Base-by-base conservation (phyloP, 805 yeast genomes). In the Lipomyces starkeyi region DNA sequence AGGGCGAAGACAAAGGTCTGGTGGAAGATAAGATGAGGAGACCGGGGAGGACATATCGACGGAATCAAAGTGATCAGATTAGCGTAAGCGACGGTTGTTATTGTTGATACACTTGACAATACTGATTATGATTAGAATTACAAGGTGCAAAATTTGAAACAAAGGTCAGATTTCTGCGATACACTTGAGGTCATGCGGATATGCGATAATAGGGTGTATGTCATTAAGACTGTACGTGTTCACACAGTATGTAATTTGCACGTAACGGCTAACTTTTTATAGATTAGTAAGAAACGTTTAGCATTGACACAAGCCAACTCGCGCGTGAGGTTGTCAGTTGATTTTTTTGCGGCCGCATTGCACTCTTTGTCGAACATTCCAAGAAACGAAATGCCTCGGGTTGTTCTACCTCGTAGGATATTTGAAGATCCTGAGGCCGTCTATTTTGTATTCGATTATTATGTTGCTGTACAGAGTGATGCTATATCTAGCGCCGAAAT, bases 1-100 rank as follows among this genome's bases (percentile, higher is more conserved):
- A 54, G 9, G 13, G 34, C 6, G 32, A 9, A 3, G 14, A 14
- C n/a, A 22, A 1, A 4, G n/a, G n/a, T 20, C 29, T 3, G 34
- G 14, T 54, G 20, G 29, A 54, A n/a, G 57, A 14, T 54, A 25
- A 22, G 17, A 54, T 8, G 34, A 20, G 25, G n/a, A 20, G 11
- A n/a, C 8, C 9, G 57, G 57, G 32, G n/a, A 27, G 43, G 27
- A 57, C 43, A 20, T 32, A 20, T 32, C 25, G 34, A 20, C 59
- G 59, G 17, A 55, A 61, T 14, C 57, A 59, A 40, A 53, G 47
- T 11, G 63, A 47, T 54, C 63, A 61, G 20, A 61, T 61, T n/a
- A 59, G 40, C 40, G 55, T 59, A 37, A 14, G 22, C 32, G 34
- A 13, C 25, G 34, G 56, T 25, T 53, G 34, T 3, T 25, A 9